Percentiles rank a stretch among this genome's conserved stretches.
Conservation (phyloP, 805 yeast species). For the Yamadazyma ubonensis region DNA sequence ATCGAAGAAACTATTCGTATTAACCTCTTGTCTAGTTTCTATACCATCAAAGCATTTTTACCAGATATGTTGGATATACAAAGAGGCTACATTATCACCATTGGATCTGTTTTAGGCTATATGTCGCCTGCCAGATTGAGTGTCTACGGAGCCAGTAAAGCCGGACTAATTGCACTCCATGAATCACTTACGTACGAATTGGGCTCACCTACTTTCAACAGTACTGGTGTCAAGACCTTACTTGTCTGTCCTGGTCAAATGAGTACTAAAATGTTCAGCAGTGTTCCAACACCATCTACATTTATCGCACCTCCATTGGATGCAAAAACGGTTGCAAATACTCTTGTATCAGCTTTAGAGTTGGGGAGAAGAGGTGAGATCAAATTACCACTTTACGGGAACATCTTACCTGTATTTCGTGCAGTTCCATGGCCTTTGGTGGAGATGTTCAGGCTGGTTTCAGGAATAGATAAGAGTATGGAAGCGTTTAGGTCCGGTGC, state of each 20-base stretch:
- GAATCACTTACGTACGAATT: constrained; percentile 75
- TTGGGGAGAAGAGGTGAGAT: constrained; percentile 68
- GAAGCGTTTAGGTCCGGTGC: constrained; percentile 20
- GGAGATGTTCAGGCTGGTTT: constrained; percentile 49
- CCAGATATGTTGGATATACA: constrained; percentile 63
- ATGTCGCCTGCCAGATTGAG: constrained; percentile 79
- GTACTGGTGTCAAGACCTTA: constrained; percentile 63
- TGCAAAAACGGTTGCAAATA: constrained; percentile 61
- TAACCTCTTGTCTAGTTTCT: constrained; percentile 69
- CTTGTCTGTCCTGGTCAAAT: constrained; percentile 88
- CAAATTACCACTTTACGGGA: constrained; percentile 73
- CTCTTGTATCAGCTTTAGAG: constrained; percentile 54
- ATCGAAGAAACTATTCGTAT: constrained; percentile 63
- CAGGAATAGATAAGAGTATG: constrained; percentile 68
- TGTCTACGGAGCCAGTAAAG: constrained; percentile 88
- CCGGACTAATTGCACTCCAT: constrained; percentile 82
- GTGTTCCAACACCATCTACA: constrained; percentile 70
- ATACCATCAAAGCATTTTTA: constrained; percentile 65
- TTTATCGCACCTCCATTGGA: constrained; percentile 81
- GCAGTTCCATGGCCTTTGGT: constrained; percentile 71
- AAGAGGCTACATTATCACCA: constrained; percentile 75
- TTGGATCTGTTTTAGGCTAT: constrained; percentile 83
- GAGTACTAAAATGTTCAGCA: constrained; percentile 68
- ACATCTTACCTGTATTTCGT: constrained; percentile 68
- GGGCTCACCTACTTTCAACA: constrained; percentile 48